Evolutionary conservation across 371 early-diverging fungal species (phyloP), one percentile per base, ranked within the genome.

Genomic region (Mortierella sp.): DNA sequence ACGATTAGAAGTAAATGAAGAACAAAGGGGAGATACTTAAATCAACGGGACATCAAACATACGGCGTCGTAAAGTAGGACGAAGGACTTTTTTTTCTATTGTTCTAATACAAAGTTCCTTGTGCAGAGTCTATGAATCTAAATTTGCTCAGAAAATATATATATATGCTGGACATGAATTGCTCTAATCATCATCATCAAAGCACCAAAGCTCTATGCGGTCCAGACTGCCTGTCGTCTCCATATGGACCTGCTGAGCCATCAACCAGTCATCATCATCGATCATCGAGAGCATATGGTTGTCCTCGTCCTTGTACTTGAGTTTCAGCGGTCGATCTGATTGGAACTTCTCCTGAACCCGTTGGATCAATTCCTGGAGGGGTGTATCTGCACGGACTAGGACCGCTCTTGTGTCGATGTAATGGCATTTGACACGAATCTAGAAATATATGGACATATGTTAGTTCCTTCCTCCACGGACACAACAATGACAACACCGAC

Each of bases 221-320:
- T 87, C 82, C 51, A 68, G 66, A 62, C 63, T 56, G 47, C 39
- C 79, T 65, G 54, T 67, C 53, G 54, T 86, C 43, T 81, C 81
- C 50, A 84, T 82, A 47, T 87, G 88, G 14, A 79, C 85, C 67
- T 87, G 90, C 65, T 88, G 82, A 31, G 95, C 95, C 80, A 95
- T 89, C 59, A 90, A 87, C 70, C 94, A 85, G 81, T 97, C 97
- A 56, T 96, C 98, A 32, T 96, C 89, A 78, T 96, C 97, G 24
- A 92, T 91, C 89, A 97, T 93, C 37, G 91, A 78, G 17, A 96
- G 92, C 72, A 92, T 81, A 63, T 93, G 93, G 53, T 90, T 87
- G 50, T 95, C 97, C 64, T 94, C 95, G 66, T 97, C 97, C 70
- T 88, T 87, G 79, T 95, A 97, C 73, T 92, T 89, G 27, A 97